Evolutionary conservation across 2,329 filamentous ascomycete genomes (phyloP), one percentile per base, ranked within the genome.

Genomic region (Fusarium ramigenum): DNA sequence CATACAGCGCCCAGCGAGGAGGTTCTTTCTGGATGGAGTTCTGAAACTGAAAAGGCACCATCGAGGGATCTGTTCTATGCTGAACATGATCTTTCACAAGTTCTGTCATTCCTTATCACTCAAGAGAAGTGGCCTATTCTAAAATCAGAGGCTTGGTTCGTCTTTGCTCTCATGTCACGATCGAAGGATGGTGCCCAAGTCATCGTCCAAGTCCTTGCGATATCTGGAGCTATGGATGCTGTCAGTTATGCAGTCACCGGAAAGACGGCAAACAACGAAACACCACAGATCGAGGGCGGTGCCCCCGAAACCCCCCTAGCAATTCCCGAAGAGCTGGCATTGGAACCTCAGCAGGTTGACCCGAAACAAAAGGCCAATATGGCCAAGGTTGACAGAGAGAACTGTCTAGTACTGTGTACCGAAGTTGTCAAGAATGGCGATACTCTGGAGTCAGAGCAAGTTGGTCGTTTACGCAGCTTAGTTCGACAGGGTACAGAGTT

Each of bases 91-190:
- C 78, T 90, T 18, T 75, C 79, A 19, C 76, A 80, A 12, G 81
- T 85, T 0, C 82, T 92, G 11, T 77, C 84, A 2, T 88, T 86
- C 73, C 84, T 92, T 32, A 82, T 90, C 30, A 85, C 83, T 4
- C 90, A 92, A 75, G 81, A 79, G 7, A 90, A 89, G 71, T 92
- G 89, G 84, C 87, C 89, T 0, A 83, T 87, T 4, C 82, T 92
- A 5, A 84, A 88, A 23, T 90, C 88, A 43, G 90, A 92, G 76
- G 85, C 87, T 6, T 89, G 89, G 86, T 91, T 92, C 70, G 85
- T 90, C 10, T 84, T 91, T 58, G 90, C 90, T 5, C 84, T 92
- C 39, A 88, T 91, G 85, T 85, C 86, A 44, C 84, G 88, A 34
- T 85, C 86, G 4, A 63, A 77, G 4, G 85, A 87, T 40, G 88